These are phyloP conservation scores for Clarireedia monteithiana DNA, from an alignment of 2,329 filamentous ascomycete species.

Conservation along the genomic window DNA sequence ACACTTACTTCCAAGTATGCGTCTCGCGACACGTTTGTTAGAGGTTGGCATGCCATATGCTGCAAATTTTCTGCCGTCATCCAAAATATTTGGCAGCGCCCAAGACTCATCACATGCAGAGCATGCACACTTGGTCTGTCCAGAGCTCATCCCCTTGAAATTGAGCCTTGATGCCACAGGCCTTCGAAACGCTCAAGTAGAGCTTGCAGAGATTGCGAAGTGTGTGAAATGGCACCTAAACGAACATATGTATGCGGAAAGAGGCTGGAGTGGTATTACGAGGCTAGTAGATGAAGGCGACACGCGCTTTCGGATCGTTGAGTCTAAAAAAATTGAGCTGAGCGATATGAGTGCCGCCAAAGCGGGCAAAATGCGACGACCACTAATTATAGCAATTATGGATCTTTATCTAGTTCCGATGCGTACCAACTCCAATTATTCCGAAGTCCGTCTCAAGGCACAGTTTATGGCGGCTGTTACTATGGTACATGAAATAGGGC, in stretches of 20 bases:
- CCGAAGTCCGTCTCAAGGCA: constrained; percentile 18
- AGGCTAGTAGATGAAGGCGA: constrained; percentile 8
- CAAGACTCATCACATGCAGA: neutral
- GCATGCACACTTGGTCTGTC: neutral
- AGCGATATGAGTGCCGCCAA: constrained; percentile 6
- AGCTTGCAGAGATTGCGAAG: constrained; percentile 16
- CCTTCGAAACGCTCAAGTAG: constrained; percentile 9
- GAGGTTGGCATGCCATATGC: constrained; percentile 19
- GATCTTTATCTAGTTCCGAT: constrained; percentile 19
- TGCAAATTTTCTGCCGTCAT: constrained; percentile 18
- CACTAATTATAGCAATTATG: constrained; percentile 19
- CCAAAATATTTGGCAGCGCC: constrained; percentile 5
- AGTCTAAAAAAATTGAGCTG: neutral
- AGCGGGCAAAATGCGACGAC: constrained; percentile 11
- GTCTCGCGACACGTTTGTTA: constrained; percentile 20
- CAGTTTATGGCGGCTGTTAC: constrained; percentile 22
- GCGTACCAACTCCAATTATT: constrained; percentile 3
- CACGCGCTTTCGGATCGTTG: constrained; percentile 1
- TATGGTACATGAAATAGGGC: constrained; percentile 24
- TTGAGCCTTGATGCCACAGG: neutral
- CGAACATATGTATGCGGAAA: constrained; percentile 11
- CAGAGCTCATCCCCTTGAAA: constrained; percentile 1
- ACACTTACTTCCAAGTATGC: constrained; percentile 20
- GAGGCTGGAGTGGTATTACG: constrained; percentile 15
- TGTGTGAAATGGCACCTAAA: constrained; percentile 20